A percentile compares a stretch with the other conserved stretches of the same genome.
Evolutionary conservation across 139 green algal species (phyloP).

Genomic region (Chlorella sp.): DNA sequence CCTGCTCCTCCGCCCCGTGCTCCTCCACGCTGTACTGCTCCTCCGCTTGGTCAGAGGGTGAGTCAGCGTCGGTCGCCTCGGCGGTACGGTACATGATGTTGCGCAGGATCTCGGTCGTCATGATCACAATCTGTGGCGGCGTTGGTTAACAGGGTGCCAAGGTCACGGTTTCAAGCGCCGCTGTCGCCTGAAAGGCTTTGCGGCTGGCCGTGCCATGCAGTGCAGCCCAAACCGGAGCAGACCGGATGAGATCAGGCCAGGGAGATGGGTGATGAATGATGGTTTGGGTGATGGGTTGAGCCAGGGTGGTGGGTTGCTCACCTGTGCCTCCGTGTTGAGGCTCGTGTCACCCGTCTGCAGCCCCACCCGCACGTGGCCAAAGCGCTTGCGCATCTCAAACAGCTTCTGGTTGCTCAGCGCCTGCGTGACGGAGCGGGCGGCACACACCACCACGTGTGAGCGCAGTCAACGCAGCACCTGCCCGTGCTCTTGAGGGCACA

Average conservation of each 20-base stretch:
- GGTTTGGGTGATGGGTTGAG: too few relatives aligned
- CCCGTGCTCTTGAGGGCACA: neutral
- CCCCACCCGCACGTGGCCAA: conserved; percentile 53
- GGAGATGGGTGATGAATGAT: too few relatives aligned
- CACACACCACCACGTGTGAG: neutral
- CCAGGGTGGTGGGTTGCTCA: too few relatives aligned
- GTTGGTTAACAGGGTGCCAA: too few relatives aligned
- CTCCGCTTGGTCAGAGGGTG: neutral
- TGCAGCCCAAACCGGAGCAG: too few relatives aligned
- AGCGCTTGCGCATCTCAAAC: conserved; percentile 66
- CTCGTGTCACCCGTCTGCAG: conserved; percentile 87
- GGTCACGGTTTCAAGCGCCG: too few relatives aligned
- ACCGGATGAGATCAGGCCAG: too few relatives aligned
- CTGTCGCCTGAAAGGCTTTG: too few relatives aligned
- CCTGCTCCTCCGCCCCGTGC: too few relatives aligned
- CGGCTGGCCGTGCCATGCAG: too few relatives aligned
- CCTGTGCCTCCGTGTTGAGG: conserved; percentile 74
- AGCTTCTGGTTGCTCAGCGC: conserved; percentile 93
- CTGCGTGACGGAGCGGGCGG: conserved; percentile 11
- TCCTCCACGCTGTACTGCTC: neutral
- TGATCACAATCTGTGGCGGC: conserved; percentile 87
- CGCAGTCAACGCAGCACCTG: too few relatives aligned
- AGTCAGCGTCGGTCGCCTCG: conserved; percentile 2
- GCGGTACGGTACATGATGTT: conserved; percentile 92
- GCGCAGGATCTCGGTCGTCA: conserved; percentile 98